Base-by-base conservation (phyloP, 306 rosid species). In the Castanospermum australe region DNA sequence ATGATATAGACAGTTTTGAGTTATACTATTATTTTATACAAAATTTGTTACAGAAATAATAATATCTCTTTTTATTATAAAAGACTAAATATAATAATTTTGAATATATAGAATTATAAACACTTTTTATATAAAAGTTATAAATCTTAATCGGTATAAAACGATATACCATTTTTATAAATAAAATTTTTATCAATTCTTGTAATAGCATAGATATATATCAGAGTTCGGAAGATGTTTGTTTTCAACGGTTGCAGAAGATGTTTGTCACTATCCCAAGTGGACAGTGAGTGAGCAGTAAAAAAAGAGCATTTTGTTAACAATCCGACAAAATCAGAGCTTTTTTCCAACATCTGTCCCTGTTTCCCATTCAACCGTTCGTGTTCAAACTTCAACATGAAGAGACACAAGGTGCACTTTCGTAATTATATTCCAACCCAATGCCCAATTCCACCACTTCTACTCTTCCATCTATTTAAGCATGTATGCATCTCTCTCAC, bases 311-410 rank as follows among this genome's bases (percentile, higher is more conserved):
- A 87, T 81, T 90, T 81, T 55, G 77, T 71, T 83, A 83, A 78
- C 68, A 87, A 90, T 60, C 97, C 94, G 96, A 93, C 98, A 93
- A 93, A 90, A 89, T 88, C 94, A 84, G 84, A 81, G 84, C 75
- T 89, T 66, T 87, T 87, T 83, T 74, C 89, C 90, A 94, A 86
- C 94, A 86, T 83, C 83, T 85, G 89, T 87, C 94, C 97, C 94
- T 87, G 84, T 76, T 83, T 75, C 84, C 78, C 87, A 87, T 86
- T 90, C 92, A 83, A 84, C 84, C 79, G 20, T 87, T 85, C 82
- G 86, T 80, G 84, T 89, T 89, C 90, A 88, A 89, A 87, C 84
- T 67, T 73, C 68, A 67, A 71, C 76, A 87, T n/a, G n/a, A 79
- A 79, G 84, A 85, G n/a, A 86, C 87, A 77, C 83, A 83, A 87